A percentile compares a stretch with the other conserved stretches of the same genome.
These are phyloP conservation scores for Petunia secreta DNA, from an alignment of 257 asterid species.

Conservation along the genomic window DNA sequence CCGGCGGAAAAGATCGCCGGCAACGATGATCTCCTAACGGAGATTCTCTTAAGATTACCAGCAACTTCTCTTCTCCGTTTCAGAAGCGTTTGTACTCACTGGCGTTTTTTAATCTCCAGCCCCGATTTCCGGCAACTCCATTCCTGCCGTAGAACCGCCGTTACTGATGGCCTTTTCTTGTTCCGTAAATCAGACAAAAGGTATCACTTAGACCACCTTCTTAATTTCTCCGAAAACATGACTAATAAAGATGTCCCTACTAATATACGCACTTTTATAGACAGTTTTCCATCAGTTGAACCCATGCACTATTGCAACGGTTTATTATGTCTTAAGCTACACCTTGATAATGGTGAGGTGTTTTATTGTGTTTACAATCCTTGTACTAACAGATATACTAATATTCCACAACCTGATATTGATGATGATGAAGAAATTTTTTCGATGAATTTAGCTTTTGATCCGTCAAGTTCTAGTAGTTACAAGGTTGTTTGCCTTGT, in stretches of 20 bases:
- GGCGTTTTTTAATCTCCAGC: background rate
- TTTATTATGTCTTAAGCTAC: background rate
- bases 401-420: background rate
- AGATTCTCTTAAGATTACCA: background rate
- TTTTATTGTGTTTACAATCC: background rate
- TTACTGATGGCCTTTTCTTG: background rate
- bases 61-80: background rate
- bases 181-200: background rate
- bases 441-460: background rate
- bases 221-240: background rate
- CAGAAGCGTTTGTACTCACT: background rate
- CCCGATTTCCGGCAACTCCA: background rate
- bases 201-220: background rate
- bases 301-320: background rate
- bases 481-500: background rate
- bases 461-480: background rate
- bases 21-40: background rate
- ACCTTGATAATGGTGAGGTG: background rate
- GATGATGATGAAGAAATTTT: background rate
- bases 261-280: background rate
- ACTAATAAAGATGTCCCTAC: background rate
- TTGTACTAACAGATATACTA: background rate
- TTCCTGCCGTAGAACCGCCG: background rate
- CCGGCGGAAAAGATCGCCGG: background rate
- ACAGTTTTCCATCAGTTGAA: background rate